Base-by-base conservation (phyloP, 805 yeast genomes). In the Candida dajiaensis region DNA sequence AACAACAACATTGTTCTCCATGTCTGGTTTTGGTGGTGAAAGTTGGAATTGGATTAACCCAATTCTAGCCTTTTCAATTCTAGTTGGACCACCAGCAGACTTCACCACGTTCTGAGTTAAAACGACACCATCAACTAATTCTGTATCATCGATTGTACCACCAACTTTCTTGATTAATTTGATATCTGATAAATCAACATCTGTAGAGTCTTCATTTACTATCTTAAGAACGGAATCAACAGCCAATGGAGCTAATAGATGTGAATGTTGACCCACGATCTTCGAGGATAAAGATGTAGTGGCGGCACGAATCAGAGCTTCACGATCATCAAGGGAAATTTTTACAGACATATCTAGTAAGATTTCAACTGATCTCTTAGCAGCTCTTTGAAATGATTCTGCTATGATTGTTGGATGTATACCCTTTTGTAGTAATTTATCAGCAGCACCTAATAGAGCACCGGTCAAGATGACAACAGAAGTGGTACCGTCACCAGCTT, bases 401-500 rank as follows among this genome's bases (percentile, higher is more conserved):
- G 97, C 89, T 61, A 94, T 89, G 45, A 89, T 78, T 4, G 96
- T 87, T 47, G 99, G 99, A 67, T 94, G 99, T 57, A 94, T 89
- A 16, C 94, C 98, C 65, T 86, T 88, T 55, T 80, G 81, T 58
- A 94, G 76, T 49, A 94, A 73, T 64, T 84, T 83, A 58, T 94
- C 99, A 46, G 98, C 96, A 16, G 99, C 99, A 26, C 92, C 96
- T 46, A 94, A 73, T 42, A 94, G 69, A 6, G 97, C 92, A 33
- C 99, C 99, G 6, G 97, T 88, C 51, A 94, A 74, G 46, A 94
- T 92, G 25, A 95, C 99, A 28, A 94, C 99, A 2, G 97, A 84
- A 0, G 99, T 94, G 29, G 99, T 94, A 53, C 99, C 99, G 65
- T 94, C 99, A 46, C 99, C 99, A n/a, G 98, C 99, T 67, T 90